phyloP scores from a whole-genome alignment of 2,329 filamentous ascomycete genomes.

The Camillea tinctor region DNA sequence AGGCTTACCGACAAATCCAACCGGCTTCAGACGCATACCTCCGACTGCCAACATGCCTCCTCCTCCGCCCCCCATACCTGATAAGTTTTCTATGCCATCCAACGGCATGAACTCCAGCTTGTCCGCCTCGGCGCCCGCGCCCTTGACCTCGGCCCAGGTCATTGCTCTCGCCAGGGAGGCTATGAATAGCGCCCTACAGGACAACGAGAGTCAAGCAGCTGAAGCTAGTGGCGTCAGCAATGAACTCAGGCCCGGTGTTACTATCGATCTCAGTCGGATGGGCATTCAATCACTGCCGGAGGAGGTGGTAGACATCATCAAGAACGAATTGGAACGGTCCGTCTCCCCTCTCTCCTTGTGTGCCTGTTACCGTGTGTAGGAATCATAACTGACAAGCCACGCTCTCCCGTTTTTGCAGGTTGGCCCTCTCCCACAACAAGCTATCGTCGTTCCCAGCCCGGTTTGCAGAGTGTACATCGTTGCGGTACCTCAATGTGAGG shows the following conservation, averaged over 20 bases:
- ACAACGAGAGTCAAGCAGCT: slow-evolving; percentile 62
- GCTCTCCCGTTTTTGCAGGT: slow-evolving; percentile 45
- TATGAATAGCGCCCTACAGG: slow-evolving; percentile 65
- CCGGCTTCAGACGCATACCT: slow-evolving; percentile 28
- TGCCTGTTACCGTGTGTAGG: neutral
- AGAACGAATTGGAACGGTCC: slow-evolving; percentile 70
- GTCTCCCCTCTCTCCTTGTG: slow-evolving; percentile 20
- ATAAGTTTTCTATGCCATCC: slow-evolving; percentile 36
- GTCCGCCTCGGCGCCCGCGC: slow-evolving; percentile 46
- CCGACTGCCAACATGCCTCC: slow-evolving; percentile 37
- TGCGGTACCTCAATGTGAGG: slow-evolving; percentile 78
- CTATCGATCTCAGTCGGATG: slow-evolving; percentile 75
- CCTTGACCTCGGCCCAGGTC: slow-evolving; percentile 62
- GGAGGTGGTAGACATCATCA: slow-evolving; percentile 73
- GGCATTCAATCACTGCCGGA: slow-evolving; percentile 70
- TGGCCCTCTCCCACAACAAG: slow-evolving; percentile 79
- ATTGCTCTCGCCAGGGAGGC: slow-evolving; percentile 64
- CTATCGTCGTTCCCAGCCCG: slow-evolving; percentile 67
- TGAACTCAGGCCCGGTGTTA: slow-evolving; percentile 68
- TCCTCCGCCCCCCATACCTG: slow-evolving; percentile 49
- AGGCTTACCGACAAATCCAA: slow-evolving; percentile 28
- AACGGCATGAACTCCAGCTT: slow-evolving; percentile 43
- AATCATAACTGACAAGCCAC: slow-evolving; percentile 19
- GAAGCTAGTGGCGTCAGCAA: slow-evolving; percentile 59
- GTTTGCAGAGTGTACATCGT: slow-evolving; percentile 72